A percentile compares a stretch with the other conserved stretches of the same genome.
Evolutionary conservation across 1,284 basidiomycete species (phyloP).

Genomic region (Pterulicium gracile): DNA sequence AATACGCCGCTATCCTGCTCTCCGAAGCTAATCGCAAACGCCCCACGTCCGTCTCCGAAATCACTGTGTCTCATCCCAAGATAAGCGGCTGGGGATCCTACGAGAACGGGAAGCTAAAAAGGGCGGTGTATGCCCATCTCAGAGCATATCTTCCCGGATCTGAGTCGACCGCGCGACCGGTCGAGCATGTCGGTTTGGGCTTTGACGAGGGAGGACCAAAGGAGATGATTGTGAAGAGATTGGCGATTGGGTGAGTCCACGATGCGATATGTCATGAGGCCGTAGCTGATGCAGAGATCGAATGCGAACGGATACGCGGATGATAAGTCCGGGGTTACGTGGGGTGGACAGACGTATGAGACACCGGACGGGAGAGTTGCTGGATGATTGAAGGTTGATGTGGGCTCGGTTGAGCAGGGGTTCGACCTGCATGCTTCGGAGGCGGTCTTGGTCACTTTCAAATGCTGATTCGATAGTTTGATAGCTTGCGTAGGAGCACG

Average conservation of each 20-base stretch:
- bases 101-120: constrained; percentile 30
- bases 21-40: constrained; percentile 25
- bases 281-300: neutral
- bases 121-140: constrained; percentile 49
- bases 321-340: constrained; percentile 41
- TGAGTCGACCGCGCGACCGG: constrained; percentile 19
- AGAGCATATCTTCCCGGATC: constrained; percentile 34
- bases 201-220: constrained; percentile 11
- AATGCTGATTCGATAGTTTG: constrained; percentile 5
- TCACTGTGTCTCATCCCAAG: constrained; percentile 35
- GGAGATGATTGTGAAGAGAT: constrained; percentile 29
- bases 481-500: no score
- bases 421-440: constrained; percentile 47
- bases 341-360: constrained; percentile 59
- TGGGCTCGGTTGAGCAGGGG: constrained; percentile 26
- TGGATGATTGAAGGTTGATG: constrained; percentile 27
- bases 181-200: constrained; percentile 29
- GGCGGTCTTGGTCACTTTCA: constrained; percentile 32
- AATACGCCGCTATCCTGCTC: constrained; percentile 14
- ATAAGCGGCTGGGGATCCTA: constrained; percentile 57
- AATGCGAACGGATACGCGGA: constrained; percentile 32
- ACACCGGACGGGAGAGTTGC: constrained; percentile 35
- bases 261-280: neutral
- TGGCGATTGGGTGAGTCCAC: constrained; percentile 30
- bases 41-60: constrained; percentile 35